These are phyloP conservation scores for Candida ovalis DNA, from an alignment of 805 yeast species.

Conservation along the genomic window DNA sequence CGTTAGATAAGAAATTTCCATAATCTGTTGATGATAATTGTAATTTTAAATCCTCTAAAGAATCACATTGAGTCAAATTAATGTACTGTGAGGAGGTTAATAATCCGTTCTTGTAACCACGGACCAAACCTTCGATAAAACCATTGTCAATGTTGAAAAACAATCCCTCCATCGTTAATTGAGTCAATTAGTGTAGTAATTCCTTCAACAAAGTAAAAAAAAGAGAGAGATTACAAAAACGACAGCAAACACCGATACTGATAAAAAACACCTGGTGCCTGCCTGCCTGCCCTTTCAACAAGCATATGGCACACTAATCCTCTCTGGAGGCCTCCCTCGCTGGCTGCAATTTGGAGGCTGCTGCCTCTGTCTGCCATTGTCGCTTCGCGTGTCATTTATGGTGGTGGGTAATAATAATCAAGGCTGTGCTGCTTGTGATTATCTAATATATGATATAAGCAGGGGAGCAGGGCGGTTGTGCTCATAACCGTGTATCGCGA, in stretches of 20 bases:
- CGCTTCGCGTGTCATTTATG: too few relatives aligned
- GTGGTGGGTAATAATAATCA: too few relatives aligned
- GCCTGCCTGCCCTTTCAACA: not conserved
- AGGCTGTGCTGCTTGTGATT: not conserved
- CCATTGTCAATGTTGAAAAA: slow-evolving; percentile 89
- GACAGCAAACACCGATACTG: too few relatives aligned
- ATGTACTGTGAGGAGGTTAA: slow-evolving; percentile 75
- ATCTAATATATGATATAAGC: not conserved
- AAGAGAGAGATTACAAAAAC: not conserved
- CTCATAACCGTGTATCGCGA: too few relatives aligned
- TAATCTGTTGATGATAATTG: slow-evolving; percentile 96
- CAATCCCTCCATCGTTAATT: slow-evolving; percentile 78
- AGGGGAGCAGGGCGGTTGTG: too few relatives aligned
- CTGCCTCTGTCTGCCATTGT: too few relatives aligned
- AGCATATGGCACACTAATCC: too few relatives aligned
- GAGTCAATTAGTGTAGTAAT: not conserved
- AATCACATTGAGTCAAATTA: slow-evolving; percentile 94
- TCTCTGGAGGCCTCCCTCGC: too few relatives aligned
- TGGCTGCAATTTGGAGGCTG: too few relatives aligned
- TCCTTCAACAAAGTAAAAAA: not conserved
- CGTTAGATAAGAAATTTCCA: slow-evolving; percentile 82
- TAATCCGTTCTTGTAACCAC: slow-evolving; percentile 89
- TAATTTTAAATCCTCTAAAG: slow-evolving; percentile 86
- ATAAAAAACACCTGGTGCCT: not conserved
- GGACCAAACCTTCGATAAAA: slow-evolving; percentile 87